Percentiles rank a stretch among this genome's conserved stretches.
Evolutionary conservation across 148 eudicot genomes (phyloP).

Genomic region (Tetragonia tetragonoides): DNA sequence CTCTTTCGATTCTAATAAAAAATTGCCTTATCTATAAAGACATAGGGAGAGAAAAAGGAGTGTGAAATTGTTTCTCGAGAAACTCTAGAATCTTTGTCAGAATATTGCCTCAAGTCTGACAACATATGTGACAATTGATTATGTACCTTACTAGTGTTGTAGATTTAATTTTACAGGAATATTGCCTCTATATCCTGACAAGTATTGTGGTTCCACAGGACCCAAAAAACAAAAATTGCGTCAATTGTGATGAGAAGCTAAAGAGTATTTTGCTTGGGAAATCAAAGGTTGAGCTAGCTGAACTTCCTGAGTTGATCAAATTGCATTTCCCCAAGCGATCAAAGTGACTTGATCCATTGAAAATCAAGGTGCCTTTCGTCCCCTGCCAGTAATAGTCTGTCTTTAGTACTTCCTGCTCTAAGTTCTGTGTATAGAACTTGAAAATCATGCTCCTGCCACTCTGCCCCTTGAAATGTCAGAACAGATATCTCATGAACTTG

Average conservation of each 20-base stretch:
- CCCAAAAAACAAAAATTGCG: slow-evolving; percentile 63
- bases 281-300: slow-evolving; percentile 63
- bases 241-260: slow-evolving; percentile 86
- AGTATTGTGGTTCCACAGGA: slow-evolving; percentile 53
- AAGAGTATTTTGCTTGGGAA: slow-evolving; percentile 83
- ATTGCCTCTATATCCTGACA: slow-evolving; percentile 13
- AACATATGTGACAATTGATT: not conserved
- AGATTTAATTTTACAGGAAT: not conserved
- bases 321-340: slow-evolving; percentile 78
- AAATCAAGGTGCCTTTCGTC: slow-evolving; percentile 29
- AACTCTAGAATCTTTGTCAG: not conserved
- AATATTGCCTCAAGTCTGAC: slow-evolving; percentile 1
- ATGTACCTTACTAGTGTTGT: not conserved
- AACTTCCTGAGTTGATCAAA: slow-evolving; percentile 85
- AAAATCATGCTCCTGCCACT: not conserved
- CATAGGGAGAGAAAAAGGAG: not conserved
- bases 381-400: not conserved
- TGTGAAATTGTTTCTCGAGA: not conserved
- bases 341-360: slow-evolving; percentile 40
- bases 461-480: not conserved
- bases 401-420: not conserved
- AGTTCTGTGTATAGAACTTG: not conserved
- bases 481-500: not conserved
- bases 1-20: too few relatives aligned
- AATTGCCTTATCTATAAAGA: too few relatives aligned